phyloP scores from a whole-genome alignment of 2,329 filamentous ascomycete species.

The Trichoderma afroharzianum region DNA sequence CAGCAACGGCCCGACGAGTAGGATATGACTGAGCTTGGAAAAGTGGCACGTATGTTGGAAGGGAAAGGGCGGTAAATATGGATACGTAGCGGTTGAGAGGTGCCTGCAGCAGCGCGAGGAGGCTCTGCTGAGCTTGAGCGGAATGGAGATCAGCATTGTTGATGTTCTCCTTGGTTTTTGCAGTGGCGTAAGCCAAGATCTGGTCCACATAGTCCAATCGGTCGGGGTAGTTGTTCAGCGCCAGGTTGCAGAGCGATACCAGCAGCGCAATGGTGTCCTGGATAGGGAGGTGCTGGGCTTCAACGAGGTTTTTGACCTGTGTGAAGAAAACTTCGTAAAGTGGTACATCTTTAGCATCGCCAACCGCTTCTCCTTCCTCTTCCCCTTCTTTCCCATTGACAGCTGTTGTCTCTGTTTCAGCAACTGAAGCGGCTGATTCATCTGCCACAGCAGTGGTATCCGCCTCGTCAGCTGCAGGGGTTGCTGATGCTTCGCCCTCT shows the following conservation, averaged over 20 bases:
- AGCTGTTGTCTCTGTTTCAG: constrained; percentile 42
- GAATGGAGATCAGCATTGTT: constrained; percentile 97
- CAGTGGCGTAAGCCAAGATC: constrained; percentile 80
- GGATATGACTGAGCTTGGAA: constrained; percentile 90
- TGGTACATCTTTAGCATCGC: constrained; percentile 62
- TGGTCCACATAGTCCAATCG: constrained; percentile 93
- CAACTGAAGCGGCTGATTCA: constrained; percentile 31
- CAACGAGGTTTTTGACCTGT: constrained; percentile 90
- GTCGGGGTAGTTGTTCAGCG: constrained; percentile 92
- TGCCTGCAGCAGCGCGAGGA: constrained; percentile 84
- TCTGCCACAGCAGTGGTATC: constrained; percentile 23
- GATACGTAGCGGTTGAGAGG: constrained; percentile 88
- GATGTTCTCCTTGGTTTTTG: constrained; percentile 81
- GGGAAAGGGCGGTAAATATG: constrained; percentile 90
- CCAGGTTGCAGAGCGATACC: constrained; percentile 89
- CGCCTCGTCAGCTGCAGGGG: constrained; percentile 24
- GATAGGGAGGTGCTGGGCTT: constrained; percentile 84
- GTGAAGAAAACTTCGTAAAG: constrained; percentile 97
- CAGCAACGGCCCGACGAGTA: constrained; percentile 84
- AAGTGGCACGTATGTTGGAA: constrained; percentile 88
- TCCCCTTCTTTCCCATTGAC: constrained; percentile 43
- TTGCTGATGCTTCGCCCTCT: constrained; percentile 23
- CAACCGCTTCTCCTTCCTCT: background rate
- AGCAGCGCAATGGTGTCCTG: constrained; percentile 92
- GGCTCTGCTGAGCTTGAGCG: constrained; percentile 77